Base-by-base conservation (phyloP, 2,329 filamentous ascomycete species). In the Paraphaeosphaeria minitans region DNA sequence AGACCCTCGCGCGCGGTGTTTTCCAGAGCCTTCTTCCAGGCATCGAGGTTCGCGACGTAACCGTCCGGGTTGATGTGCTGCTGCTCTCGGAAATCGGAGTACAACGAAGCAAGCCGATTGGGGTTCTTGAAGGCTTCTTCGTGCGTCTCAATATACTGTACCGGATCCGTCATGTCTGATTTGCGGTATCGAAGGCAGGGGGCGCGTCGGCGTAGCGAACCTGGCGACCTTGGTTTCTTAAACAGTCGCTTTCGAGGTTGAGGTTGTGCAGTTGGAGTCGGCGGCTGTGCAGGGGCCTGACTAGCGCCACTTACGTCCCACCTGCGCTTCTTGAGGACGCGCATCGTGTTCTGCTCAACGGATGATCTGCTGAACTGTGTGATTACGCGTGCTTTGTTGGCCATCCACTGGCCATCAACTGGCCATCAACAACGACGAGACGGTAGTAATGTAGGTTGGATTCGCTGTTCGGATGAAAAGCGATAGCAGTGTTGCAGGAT, bases 71-170 rank as follows among this genome's bases (percentile, higher is more conserved):
- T 96, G 22, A 90, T 86, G 41, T 84, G 86, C 68, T 84, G 84
- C 66, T 94, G 92, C 5, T 86, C 78, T 39, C 87, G 83, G 72
- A 97, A 96, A 75, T 97, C 93, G 49, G 92, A 93, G 79, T 96
- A 97, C 47, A 97, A 87, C 5, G 92, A 93, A 13, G 91, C 88
- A 13, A 97, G 83, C 51, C 93, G 90, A 63, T 88, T 85, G 79
- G 89, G 92, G 65, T 75, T 81, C 67, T 77, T 76, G 60, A 81
- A 79, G 8, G 78, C 76, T 70, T 81, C 77, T 74, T 85, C 84
- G 63, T 84, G 78, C 43, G 75, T 72, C 51, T 80, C 71, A 10
- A 84, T 75, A 59, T 82, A 93, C 53, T 87, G 82, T 47, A 92
- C 82, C 57, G 94, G 86, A 70, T 90, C 86, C 68, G 84, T 83